A percentile compares a stretch with the other conserved stretches of the same genome.
phyloP scores from a whole-genome alignment of 768 basidiomycete genomes.

The Hygrophoropsis aurantiaca region DNA sequence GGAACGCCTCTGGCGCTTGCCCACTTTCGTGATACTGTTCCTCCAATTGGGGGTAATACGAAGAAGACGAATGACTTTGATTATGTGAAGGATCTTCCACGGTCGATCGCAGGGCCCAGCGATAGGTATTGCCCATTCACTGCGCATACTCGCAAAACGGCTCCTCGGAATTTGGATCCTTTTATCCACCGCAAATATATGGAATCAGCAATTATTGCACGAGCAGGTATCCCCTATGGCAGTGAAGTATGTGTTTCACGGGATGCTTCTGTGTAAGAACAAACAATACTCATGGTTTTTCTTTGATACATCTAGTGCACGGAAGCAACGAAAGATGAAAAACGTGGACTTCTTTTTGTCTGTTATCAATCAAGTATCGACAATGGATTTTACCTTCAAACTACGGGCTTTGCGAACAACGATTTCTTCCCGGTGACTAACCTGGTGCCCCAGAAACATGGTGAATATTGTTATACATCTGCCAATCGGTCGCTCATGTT shows the following conservation, averaged over 20 bases:
- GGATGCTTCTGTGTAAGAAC: no score
- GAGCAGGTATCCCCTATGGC: conserved; percentile 37
- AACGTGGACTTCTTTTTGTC: conserved; percentile 28
- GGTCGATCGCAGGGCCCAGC: background rate
- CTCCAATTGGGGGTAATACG: conserved; percentile 20
- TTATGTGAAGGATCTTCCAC: conserved; percentile 12
- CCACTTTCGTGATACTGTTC: no score
- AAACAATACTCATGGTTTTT: no score
- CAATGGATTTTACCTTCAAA: conserved; percentile 37
- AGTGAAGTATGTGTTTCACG: conserved; percentile 21
- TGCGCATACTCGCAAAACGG: conserved; percentile 47
- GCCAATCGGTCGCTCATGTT: no score
- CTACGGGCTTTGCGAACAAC: conserved; percentile 17
- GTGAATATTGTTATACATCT: conserved; percentile 12
- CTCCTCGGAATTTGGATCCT: conserved; percentile 35
- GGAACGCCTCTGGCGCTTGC: no score
- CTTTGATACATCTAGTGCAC: background rate
- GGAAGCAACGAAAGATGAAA: background rate
- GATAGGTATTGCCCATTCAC: conserved; percentile 41
- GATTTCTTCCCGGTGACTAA: conserved; percentile 19
- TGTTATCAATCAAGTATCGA: conserved; percentile 37
- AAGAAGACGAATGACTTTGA: conserved; percentile 44
- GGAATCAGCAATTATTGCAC: conserved; percentile 26
- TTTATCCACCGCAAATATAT: conserved; percentile 16
- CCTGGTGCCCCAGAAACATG: conserved; percentile 14